These are phyloP conservation scores for Tetrahymena elliotti DNA, from an alignment of 73 alveolate genomes.

Conservation along the genomic window DNA sequence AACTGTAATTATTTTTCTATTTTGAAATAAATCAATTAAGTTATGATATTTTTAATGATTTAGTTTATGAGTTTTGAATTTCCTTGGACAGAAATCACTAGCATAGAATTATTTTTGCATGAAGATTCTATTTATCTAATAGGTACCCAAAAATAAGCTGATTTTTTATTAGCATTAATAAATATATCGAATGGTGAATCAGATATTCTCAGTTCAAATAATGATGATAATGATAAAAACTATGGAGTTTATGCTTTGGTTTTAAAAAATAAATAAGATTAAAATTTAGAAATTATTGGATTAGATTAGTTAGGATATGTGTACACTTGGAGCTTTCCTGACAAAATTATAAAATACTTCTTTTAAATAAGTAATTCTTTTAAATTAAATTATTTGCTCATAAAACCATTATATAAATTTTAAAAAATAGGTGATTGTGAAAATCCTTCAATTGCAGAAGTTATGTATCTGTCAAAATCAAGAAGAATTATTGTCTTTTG, in stretches of 20 bases:
- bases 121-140: no score
- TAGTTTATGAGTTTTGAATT: no score
- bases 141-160: background rate
- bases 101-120: no score
- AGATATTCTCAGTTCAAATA: background rate
- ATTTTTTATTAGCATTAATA: background rate
- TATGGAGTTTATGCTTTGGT: background rate
- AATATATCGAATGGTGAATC: no score
- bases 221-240: background rate
- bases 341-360: no score
- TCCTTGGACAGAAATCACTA: background rate
- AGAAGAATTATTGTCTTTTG: background rate
- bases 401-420: no score
- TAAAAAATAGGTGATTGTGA: background rate
- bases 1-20: no score
- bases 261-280: background rate
- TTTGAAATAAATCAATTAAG: no score
- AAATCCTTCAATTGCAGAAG: background rate
- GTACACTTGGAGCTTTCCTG: background rate
- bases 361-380: background rate
- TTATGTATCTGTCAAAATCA: background rate
- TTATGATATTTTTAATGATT: no score
- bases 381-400: no score
- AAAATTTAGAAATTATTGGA: background rate
- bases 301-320: background rate